Evolutionary conservation across 768 basidiomycete species (phyloP).

Genomic region (Suillus variegatus): DNA sequence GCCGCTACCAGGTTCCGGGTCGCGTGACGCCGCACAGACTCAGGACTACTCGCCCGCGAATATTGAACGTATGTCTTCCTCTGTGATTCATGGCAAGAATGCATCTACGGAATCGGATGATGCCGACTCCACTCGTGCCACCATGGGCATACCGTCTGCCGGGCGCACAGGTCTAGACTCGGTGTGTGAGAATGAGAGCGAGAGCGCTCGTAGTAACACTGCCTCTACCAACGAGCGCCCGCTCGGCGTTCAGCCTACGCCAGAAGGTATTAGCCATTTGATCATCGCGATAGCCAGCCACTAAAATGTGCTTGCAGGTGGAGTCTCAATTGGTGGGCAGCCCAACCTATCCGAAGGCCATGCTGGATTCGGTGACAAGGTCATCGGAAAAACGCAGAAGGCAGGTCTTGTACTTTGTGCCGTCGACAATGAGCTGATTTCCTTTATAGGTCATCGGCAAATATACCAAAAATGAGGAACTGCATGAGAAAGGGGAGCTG

Average conservation of each 20-base stretch:
- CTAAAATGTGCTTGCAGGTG: conserved; percentile 18
- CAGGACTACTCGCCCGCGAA: conserved; percentile 42
- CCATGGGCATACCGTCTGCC: background rate
- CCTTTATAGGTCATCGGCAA: conserved; percentile 50
- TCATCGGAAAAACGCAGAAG: conserved; percentile 61
- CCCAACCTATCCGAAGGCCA: conserved; percentile 34
- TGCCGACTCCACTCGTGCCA: background rate
- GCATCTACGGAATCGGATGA: background rate
- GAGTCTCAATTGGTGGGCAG: conserved; percentile 28
- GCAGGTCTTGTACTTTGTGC: conserved; percentile 26
- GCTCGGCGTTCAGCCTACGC: conserved; percentile 36
- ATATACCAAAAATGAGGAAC: conserved; percentile 43
- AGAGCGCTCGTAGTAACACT: conserved; percentile 14
- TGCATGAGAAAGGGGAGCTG: conserved; percentile 59
- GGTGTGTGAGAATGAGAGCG: background rate
- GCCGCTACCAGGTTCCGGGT: conserved; percentile 45
- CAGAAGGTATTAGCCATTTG: conserved; percentile 28
- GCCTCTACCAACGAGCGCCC: conserved; percentile 38
- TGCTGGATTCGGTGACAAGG: conserved; percentile 49
- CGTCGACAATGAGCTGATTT: conserved; percentile 1
- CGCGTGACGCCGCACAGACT: conserved; percentile 22
- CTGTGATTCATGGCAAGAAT: background rate
- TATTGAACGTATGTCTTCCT: conserved; percentile 33
- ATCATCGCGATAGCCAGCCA: background rate
- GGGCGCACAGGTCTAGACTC: background rate